Evolutionary conservation across 2,329 filamentous ascomycete species (phyloP), one percentile per base, ranked within the genome.

Genomic region (Capronia epimyces): DNA sequence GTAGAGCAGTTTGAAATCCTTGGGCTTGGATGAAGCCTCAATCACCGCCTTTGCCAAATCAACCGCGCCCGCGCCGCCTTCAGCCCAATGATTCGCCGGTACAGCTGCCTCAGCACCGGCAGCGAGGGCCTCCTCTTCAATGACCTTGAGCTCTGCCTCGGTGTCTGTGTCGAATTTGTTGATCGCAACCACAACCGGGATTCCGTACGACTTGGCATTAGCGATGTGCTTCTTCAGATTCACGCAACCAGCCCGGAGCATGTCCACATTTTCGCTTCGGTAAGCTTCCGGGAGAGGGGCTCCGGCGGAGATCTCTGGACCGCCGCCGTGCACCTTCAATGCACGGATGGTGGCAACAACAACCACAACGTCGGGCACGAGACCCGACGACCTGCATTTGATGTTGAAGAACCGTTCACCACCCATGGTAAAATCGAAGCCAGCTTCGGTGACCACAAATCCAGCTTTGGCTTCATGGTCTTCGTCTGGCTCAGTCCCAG

Each of bases 321-420:
- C 93, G 51, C 91, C 93, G 47, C 93, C 93, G 69, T 98, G 93
- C 3, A 96, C 90, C 78, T 98, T 98, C 58, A 98, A 78, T 5
- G 93, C 93, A 61, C 93, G 86, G 40, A 98, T 87, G 2, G 93
- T 98, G 20, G 93, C 91, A 31, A 98, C 93, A 52, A 98, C 84
- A 39, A 98, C 89, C 5, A 95, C 90, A 1, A 89, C 88, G 65
- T 98, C 93, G 1, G 93, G 93, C 2, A 89, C 82, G 40, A 98
- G 83, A 20, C 91, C 91, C 4, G 91, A 96, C 8, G 89, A 87
- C 54, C 93, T 86, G 75, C 93, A 97, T 79, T 98, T 98, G 78
- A 98, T 97, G 76, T 98, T 97, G 82, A 98, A 97, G 79, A 98
- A 98, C 46, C 93, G 86, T 78, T 98, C 93, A 57, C 93, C 93